Conservation (phyloP, 441 rosid genomes). For the Monsonia emarginata region DNA sequence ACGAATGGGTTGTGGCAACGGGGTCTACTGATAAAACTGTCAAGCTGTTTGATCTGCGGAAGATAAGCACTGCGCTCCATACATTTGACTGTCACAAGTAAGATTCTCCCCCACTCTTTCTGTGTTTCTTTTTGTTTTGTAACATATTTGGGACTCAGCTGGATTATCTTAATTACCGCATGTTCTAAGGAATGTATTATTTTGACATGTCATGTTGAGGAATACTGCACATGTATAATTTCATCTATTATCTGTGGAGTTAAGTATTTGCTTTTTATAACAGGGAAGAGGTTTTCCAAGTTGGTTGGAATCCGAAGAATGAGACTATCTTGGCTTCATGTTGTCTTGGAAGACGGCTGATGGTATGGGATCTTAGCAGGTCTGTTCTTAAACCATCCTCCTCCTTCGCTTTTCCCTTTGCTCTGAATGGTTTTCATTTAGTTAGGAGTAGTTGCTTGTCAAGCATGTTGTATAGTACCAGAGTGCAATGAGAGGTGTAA, state of each 20-base stretch:
- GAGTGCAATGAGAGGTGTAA: not conserved
- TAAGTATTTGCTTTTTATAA: conserved; percentile 12
- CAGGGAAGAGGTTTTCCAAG: conserved; percentile 97
- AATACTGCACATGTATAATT: not conserved
- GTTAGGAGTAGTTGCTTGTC: not conserved
- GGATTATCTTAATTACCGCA: not conserved
- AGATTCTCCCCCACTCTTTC: conserved; percentile 11
- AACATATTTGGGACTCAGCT: not conserved
- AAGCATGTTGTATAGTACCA: not conserved
- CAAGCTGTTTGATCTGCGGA: conserved; percentile 79
- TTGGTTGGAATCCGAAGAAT: conserved; percentile 89
- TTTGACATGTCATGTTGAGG: not conserved
- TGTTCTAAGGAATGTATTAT: not conserved
- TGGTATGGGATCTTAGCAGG: conserved; percentile 99
- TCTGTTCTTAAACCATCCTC: conserved; percentile 18
- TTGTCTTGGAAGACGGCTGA: conserved; percentile 89
- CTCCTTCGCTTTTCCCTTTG: not conserved
- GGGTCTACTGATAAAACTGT: conserved; percentile 96
- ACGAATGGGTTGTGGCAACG: conserved; percentile 93
- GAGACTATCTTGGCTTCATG: conserved; percentile 91
- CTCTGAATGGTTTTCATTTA: too few relatives aligned
- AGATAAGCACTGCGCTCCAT: conserved; percentile 73
- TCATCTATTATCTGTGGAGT: not conserved
- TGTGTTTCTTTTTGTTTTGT: not conserved
- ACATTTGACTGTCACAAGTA: conserved; percentile 89